A percentile compares a stretch with the other conserved stretches of the same genome.
These are phyloP conservation scores for Corylus avellana DNA, from an alignment of 306 rosid species.

Conservation along the genomic window DNA sequence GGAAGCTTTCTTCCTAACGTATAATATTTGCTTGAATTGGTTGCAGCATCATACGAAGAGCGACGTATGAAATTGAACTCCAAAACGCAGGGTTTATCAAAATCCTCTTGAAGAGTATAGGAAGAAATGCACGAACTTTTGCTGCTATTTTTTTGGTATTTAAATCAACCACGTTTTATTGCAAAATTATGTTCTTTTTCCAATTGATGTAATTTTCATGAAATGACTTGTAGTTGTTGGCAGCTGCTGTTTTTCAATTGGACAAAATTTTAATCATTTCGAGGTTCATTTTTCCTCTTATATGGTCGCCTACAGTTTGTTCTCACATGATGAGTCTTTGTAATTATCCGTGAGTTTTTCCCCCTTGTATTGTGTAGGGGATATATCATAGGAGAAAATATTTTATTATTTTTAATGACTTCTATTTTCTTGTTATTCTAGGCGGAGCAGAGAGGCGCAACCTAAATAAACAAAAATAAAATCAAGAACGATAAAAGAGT, in stretches of 20 bases:
- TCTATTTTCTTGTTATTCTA: too few relatives aligned
- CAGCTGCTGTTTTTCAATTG: not conserved
- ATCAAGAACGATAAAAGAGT: too few relatives aligned
- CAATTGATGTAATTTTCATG: not conserved
- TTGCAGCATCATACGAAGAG: conserved; percentile 85
- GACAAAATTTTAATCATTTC: not conserved
- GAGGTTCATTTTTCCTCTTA: not conserved
- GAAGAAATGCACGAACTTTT: not conserved
- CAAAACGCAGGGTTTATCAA: conserved; percentile 9
- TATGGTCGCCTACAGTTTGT: not conserved
- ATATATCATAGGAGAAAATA: too few relatives aligned
- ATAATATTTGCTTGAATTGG: conserved; percentile 27
- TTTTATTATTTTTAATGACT: too few relatives aligned
- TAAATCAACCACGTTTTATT: not conserved
- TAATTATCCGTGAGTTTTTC: too few relatives aligned
- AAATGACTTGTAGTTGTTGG: not conserved
- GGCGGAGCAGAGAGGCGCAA: too few relatives aligned
- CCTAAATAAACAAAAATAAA: too few relatives aligned
- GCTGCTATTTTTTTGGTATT: not conserved
- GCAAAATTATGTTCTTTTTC: not conserved
- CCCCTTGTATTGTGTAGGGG: too few relatives aligned
- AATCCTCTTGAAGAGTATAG: not conserved
- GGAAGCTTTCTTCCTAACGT: not conserved
- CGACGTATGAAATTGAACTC: conserved; percentile 63
- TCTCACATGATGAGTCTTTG: not conserved